Evolutionary conservation across 768 basidiomycete genomes (phyloP).

Genomic region (Naganishia kalamii): DNA sequence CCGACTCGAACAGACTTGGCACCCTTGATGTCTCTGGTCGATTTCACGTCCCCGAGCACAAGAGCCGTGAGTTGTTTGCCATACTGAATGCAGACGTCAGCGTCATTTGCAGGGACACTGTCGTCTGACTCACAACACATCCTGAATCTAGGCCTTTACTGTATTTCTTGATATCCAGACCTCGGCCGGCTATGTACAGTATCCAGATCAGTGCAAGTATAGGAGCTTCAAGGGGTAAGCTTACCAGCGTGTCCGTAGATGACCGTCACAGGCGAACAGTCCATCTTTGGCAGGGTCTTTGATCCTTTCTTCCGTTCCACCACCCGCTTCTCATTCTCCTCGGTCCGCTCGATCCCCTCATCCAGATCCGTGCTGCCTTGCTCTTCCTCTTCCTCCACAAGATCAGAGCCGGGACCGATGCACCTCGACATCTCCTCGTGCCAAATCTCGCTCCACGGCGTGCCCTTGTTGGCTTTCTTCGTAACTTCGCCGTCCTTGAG

Average conservation of each 20-base stretch:
- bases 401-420: conserved; percentile 29
- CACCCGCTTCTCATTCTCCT: conserved; percentile 24
- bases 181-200: conserved; percentile 55
- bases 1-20: conserved; percentile 54
- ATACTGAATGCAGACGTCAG: conserved; percentile 50
- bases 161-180: conserved; percentile 76
- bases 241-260: conserved; percentile 67
- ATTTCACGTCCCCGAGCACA: conserved; percentile 51
- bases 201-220: conserved; percentile 10
- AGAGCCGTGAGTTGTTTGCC: conserved; percentile 61
- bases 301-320: conserved; percentile 22
- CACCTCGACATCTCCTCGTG: conserved; percentile 41
- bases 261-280: conserved; percentile 52
- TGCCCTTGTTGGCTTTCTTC: conserved; percentile 53
- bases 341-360: conserved; percentile 25
- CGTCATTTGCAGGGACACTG: conserved; percentile 33
- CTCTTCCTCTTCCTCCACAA: conserved; percentile 49
- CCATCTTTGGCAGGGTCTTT: conserved; percentile 24
- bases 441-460: conserved; percentile 72
- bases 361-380: conserved; percentile 12
- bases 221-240: background rate
- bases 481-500: conserved; percentile 47
- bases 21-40: conserved; percentile 27
- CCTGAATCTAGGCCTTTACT: conserved; percentile 79
- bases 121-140: conserved; percentile 53